Conservation (phyloP, 1,284 basidiomycete genomes). For the Waitea zeae region DNA sequence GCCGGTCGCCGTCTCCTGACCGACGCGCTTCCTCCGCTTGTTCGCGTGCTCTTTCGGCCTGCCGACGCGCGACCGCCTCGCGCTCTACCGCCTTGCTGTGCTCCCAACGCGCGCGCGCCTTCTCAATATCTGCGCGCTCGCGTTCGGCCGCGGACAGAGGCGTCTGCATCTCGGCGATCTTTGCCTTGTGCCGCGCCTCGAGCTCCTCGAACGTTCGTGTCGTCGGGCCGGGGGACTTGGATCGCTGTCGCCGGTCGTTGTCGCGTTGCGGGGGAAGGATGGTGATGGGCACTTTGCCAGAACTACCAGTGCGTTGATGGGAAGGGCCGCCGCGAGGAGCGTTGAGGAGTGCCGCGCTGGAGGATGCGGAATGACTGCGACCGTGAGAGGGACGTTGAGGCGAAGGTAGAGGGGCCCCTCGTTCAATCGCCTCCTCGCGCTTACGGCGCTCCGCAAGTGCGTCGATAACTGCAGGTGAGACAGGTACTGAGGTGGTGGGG, state of each 20-base stretch:
- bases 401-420: conserved; percentile 19
- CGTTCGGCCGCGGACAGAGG: conserved; percentile 57
- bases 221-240: conserved; percentile 20
- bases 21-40: conserved; percentile 14
- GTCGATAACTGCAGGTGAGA: conserved; percentile 55
- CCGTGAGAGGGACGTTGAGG: conserved; percentile 17
- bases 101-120: conserved; percentile 63
- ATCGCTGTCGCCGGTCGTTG: conserved; percentile 5
- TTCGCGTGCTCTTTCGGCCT: conserved; percentile 50
- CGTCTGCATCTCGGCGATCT: conserved; percentile 55
- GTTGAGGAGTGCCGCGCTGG: conserved; percentile 9
- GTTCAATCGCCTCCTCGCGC: conserved; percentile 37
- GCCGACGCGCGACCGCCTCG: conserved; percentile 46
- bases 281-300: conserved; percentile 18
- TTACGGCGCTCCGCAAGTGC: conserved; percentile 50
- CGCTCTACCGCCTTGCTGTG: conserved; percentile 49
- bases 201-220: conserved; percentile 65
- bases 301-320: neutral
- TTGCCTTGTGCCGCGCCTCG: conserved; percentile 65
- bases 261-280: conserved; percentile 48
- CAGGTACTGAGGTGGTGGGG: conserved; percentile 33
- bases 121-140: conserved; percentile 49
- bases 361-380: neutral
- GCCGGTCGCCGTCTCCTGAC: conserved; percentile 9
- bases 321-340: neutral